Evolutionary conservation across 352 stramenopile species (phyloP).

Genomic region (Globisporangium radiosum): DNA sequence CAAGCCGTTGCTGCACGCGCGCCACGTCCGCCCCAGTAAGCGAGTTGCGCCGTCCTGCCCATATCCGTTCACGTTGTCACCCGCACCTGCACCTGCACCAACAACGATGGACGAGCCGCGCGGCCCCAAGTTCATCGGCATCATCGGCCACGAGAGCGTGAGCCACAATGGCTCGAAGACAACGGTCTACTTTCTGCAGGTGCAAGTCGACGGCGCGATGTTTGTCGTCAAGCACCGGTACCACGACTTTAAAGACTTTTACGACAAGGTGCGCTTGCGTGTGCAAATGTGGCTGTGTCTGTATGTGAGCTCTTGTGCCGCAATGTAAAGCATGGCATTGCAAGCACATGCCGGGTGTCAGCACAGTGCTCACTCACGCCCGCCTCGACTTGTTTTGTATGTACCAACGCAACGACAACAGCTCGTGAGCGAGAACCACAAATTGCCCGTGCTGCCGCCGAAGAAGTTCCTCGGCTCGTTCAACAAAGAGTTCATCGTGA

Average conservation of each 20-base stretch:
- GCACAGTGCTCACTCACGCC: neutral
- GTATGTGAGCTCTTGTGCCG: neutral
- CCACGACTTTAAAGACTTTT: constrained; percentile 86
- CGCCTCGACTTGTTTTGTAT: neutral
- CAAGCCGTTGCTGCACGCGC: neutral
- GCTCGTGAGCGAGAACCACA: constrained; percentile 67
- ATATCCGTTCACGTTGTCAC: no score
- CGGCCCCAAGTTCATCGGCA: constrained; percentile 72
- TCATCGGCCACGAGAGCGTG: constrained; percentile 84
- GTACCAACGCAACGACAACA: constrained; percentile 14
- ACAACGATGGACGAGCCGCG: constrained; percentile 46
- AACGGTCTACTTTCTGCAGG: constrained; percentile 81
- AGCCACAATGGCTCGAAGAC: constrained; percentile 85
- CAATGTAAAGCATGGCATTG: no score
- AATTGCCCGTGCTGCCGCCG: constrained; percentile 71
- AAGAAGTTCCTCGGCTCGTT: constrained; percentile 88
- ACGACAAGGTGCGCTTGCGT: constrained; percentile 54
- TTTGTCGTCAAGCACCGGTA: constrained; percentile 81
- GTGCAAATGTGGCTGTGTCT: neutral
- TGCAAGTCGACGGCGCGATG: constrained; percentile 70
- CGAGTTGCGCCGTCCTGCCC: no score
- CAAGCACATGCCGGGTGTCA: no score
- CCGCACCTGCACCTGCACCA: neutral
- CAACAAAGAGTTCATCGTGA: constrained; percentile 88
- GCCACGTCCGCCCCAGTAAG: no score